Evolutionary conservation across 2,329 filamentous ascomycete species (phyloP).

Genomic region (Trichoderma gracile): DNA sequence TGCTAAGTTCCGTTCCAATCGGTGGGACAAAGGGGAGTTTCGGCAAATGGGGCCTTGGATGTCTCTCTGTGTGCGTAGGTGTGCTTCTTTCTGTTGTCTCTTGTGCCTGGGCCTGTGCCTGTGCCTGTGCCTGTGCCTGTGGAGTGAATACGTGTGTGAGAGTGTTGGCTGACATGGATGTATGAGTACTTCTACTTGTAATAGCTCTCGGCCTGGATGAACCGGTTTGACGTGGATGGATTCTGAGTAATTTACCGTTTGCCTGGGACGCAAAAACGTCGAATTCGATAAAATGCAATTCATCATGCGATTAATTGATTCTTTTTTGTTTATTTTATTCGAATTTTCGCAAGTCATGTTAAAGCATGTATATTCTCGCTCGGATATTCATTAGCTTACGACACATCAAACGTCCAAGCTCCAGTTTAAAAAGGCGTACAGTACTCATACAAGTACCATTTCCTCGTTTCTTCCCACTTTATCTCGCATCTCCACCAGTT

Average conservation of each 20-base stretch:
- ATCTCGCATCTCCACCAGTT: not conserved
- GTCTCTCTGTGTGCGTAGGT: too few relatives aligned
- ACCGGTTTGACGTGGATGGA: conserved; percentile 3
- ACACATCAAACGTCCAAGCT: too few relatives aligned
- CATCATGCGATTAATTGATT: not conserved
- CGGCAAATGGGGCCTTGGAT: not conserved
- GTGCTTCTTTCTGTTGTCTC: too few relatives aligned
- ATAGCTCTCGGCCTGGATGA: too few relatives aligned
- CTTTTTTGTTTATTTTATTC: not conserved
- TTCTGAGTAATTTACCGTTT: conserved; percentile 7
- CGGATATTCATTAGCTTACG: conserved; percentile 2
- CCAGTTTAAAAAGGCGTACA: too few relatives aligned
- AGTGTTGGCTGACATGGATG: too few relatives aligned
- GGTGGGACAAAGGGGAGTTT: conserved; percentile 18
- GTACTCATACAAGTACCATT: conserved; percentile 2
- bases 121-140: too few relatives aligned
- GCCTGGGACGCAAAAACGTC: conserved; percentile 7
- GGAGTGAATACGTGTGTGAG: too few relatives aligned
- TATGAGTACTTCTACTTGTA: too few relatives aligned
- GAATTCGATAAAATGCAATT: too few relatives aligned
- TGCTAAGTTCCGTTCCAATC: conserved; percentile 19
- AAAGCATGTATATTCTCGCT: not conserved
- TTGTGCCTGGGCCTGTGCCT: too few relatives aligned
- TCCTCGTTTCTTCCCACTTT: not conserved
- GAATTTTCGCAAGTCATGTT: not conserved